phyloP scores from a whole-genome alignment of 768 basidiomycete species.

The Boletus tylopilopsis region DNA sequence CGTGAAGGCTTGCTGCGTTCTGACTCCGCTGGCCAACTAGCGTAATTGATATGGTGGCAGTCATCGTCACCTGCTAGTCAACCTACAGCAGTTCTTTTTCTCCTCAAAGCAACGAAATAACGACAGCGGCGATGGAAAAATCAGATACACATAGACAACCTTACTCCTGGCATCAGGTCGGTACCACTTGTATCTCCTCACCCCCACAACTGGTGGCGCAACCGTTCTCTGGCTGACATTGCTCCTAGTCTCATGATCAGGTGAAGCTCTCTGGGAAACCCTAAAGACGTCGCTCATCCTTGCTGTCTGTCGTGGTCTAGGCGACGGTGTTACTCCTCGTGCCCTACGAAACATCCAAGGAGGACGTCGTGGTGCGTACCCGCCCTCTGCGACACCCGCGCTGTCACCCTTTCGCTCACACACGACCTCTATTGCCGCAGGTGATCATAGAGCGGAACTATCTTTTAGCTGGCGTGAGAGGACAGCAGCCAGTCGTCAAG shows the following conservation, averaged over 20 bases:
- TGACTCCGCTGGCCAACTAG: constrained; percentile 33
- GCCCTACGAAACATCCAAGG: constrained; percentile 65
- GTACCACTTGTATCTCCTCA: constrained; percentile 16
- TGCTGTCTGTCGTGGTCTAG: constrained; percentile 35
- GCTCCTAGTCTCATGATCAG: constrained; percentile 79
- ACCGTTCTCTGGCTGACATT: constrained; percentile 12
- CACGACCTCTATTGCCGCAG: constrained; percentile 31
- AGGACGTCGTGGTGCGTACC: constrained; percentile 60
- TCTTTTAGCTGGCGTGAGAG: constrained; percentile 70
- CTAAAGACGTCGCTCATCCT: constrained; percentile 14
- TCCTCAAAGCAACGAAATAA: constrained; percentile 12
- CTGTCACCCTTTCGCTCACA: constrained; percentile 1
- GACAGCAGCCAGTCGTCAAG: constrained; percentile 69
- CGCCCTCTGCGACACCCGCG: not conserved
- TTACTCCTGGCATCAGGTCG: constrained; percentile 88
- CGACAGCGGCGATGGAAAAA: constrained; percentile 22
- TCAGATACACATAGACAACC: constrained; percentile 34
- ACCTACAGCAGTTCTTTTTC: constrained; percentile 10
- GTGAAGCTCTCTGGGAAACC: constrained; percentile 30
- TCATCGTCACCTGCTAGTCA: constrained; percentile 3
- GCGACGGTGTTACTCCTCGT: constrained; percentile 75
- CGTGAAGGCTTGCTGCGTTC: constrained; percentile 28
- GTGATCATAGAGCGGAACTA: constrained; percentile 69
- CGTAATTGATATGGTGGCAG: constrained; percentile 21
- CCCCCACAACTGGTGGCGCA: constrained; percentile 15